Base-by-base conservation (phyloP, 2,329 filamentous ascomycete species). In the Stemphylium vesicarium region DNA sequence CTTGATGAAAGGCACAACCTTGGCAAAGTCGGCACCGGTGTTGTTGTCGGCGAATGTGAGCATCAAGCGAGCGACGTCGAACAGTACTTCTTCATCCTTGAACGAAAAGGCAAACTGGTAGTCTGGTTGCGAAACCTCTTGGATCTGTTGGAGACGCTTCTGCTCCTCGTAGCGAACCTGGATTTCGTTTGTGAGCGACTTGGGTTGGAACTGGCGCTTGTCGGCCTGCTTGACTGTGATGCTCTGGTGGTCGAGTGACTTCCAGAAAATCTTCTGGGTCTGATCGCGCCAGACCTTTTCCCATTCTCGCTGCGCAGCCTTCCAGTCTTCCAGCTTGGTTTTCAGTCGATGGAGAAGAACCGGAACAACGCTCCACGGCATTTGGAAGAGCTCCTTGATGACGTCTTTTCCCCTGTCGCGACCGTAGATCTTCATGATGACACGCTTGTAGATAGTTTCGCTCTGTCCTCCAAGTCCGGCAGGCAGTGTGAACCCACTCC, bases 211-310 rank as follows among this genome's bases (percentile, higher is more conserved):
- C 63, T 91, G 89, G 64, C 92, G 89, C 84, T 98, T 98, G 77
- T 99, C 95, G 33, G 85, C 88, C 60, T 88, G 86, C 78, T 95
- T 96, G 68, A 92, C 90, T 48, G 92, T 88, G 56, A 96, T 92
- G 16, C 92, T 92, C 84, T 98, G 96, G 71, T 99, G 95, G 70
- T 99, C 95, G 47, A 99, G 85, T 74, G 92, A 96, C 80, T 92
- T 96, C 78, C 96, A 91, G 77, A 97, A 96, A 80, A 96, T 94
- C 69, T 90, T 88, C 71, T 96, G 90, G 20, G 94, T 98, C 78
- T 98, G 95, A 44, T 92, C 88, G 60, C 95, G 92, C 95, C 95
- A 99, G 7, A 99, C 92, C 77, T 97, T 97, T 76, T 98, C 93
- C 95, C 95, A 99, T 73, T 99, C 96, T 29, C 95, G 91, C 81